phyloP scores from a whole-genome alignment of 805 yeast genomes.

The Wickerhamomyces bovis region DNA sequence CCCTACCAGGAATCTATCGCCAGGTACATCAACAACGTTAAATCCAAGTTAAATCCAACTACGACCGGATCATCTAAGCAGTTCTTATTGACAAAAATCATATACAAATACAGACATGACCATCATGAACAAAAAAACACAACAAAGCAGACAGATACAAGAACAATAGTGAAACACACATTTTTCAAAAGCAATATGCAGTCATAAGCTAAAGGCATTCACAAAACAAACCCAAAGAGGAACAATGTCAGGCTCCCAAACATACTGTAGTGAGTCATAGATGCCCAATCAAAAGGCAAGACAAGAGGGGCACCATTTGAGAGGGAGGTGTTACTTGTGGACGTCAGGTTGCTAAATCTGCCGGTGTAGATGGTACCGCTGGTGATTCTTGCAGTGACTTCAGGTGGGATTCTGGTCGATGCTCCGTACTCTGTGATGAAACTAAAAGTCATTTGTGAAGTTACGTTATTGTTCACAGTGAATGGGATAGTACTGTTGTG shows the following conservation, averaged over 20 bases:
- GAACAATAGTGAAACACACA: background rate
- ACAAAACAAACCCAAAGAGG: background rate
- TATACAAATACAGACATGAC: background rate
- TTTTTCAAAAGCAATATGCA: background rate
- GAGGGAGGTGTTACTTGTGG: background rate
- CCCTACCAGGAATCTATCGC: background rate
- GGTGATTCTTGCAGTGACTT: slow-evolving; percentile 8
- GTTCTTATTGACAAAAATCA: background rate
- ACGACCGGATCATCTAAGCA: background rate
- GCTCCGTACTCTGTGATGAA: background rate
- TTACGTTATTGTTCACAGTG: slow-evolving; percentile 32
- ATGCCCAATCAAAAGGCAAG: background rate
- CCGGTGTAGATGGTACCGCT: slow-evolving; percentile 12
- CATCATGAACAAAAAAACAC: background rate
- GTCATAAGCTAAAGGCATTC: background rate
- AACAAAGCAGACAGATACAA: background rate
- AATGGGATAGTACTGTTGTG: slow-evolving; percentile 44
- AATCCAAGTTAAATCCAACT: too few relatives aligned
- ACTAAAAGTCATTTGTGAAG: slow-evolving; percentile 11
- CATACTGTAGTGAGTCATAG: background rate
- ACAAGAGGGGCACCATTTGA: background rate
- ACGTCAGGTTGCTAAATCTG: background rate
- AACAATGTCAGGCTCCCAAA: background rate
- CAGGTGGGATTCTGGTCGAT: slow-evolving; percentile 5
- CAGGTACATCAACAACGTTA: too few relatives aligned